Base-by-base conservation (phyloP, 1,284 basidiomycete species). In the Abortiporus biennis region DNA sequence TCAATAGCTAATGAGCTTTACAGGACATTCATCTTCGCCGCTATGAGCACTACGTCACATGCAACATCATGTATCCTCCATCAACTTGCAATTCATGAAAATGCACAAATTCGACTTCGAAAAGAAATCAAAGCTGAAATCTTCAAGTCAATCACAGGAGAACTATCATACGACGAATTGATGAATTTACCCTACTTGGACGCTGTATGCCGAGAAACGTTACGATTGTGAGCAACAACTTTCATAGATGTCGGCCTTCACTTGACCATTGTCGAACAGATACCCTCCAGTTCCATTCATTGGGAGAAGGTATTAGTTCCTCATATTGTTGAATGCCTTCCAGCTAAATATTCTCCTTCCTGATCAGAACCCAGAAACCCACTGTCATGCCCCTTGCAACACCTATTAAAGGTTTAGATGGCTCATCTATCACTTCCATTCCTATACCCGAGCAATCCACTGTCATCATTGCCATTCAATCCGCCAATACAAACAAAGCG, bases 351-450 rank as follows among this genome's bases (percentile, higher is more conserved):
- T n/a, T n/a, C n/a, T n/a, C n/a, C 6, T 53, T 55, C 33, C 9
- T 39, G 31, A 16, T 25, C 56, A 47, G 67, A 54, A 16, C 54
- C n/a, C 49, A 48, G 19, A 55, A 50, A 42, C 36, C 47, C 44
- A 45, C 53, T 47, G 33, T 53, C 47, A 38, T 59, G 51, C 47
- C 57, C 55, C 50, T 51, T 21, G 51, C 51, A 19, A 36, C 57
- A 49, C 53, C 54, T 6, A 46, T 54, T 36, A 43, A 39, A 20
- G 53, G 48, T 21, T 24, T 50, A 1, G 49, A 54, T 35, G 72
- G 70, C 1, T 38, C 64, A 35, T 47, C 53, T 0, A 59, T 71
- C 3, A 56, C 64, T 36, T 59, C 61, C 25, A 55, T 80, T 31
- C 45, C 62, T 1, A 56, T 72, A 16, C 50, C 56, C 27, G 72